Conservation (phyloP, 2,329 filamentous ascomycete genomes). For the Bertia moriformis region DNA sequence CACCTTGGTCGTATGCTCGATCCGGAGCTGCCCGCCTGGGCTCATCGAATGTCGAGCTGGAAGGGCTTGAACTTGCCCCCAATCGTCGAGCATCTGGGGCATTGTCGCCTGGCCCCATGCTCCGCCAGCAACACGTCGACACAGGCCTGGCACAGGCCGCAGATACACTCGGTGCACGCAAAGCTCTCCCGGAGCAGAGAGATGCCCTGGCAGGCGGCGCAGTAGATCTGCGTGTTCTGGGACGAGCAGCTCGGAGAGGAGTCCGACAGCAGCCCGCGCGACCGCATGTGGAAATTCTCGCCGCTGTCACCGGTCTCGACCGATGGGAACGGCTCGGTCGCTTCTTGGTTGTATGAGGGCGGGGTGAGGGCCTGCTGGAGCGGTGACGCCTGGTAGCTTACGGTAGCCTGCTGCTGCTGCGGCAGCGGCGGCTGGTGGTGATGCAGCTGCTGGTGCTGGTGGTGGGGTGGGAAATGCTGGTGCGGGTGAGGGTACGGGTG, state of each 20-base stretch:
- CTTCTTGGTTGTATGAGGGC: conserved; percentile 56
- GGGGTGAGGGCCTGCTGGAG: conserved; percentile 82
- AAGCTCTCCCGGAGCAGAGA: conserved; percentile 72
- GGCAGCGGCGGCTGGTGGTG: conserved; percentile 27
- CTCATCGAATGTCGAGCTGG: conserved; percentile 65
- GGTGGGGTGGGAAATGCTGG: no score
- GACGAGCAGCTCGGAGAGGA: conserved; percentile 64
- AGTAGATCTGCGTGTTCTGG: conserved; percentile 77
- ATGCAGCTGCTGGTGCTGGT: conserved; percentile 43
- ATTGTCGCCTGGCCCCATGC: conserved; percentile 62
- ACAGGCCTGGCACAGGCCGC: conserved; percentile 76
- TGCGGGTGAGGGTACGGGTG: no score
- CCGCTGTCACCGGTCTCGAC: conserved; percentile 56
- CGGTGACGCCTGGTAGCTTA: conserved; percentile 80
- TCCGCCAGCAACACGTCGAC: conserved; percentile 68
- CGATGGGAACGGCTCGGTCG: conserved; percentile 82
- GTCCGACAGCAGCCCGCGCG: conserved; percentile 43
- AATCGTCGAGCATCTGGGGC: conserved; percentile 65
- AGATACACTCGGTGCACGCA: conserved; percentile 92
- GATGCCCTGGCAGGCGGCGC: conserved; percentile 69
- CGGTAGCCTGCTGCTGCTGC: no score
- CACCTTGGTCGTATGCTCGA: neutral
- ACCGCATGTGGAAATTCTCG: conserved; percentile 58
- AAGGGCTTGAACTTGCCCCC: conserved; percentile 74
- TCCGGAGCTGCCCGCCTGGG: neutral